Percentiles rank a stretch among this genome's conserved stretches.
Evolutionary conservation across 768 basidiomycete genomes (phyloP).

Genomic region (Agrocybe pediades): DNA sequence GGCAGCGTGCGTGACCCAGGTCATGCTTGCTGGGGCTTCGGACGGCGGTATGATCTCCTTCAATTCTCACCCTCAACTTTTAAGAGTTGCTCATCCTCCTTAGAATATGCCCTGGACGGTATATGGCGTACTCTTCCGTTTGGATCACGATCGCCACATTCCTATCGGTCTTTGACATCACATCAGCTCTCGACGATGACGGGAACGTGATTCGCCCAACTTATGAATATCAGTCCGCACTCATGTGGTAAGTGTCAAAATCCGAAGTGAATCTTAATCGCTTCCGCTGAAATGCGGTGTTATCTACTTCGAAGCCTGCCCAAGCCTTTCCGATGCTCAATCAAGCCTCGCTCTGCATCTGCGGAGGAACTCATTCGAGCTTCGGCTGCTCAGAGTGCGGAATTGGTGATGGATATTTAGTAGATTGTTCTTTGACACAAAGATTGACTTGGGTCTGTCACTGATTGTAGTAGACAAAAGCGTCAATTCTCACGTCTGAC

Average conservation of each 20-base stretch:
- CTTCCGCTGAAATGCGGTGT: background rate
- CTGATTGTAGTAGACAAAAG: no score
- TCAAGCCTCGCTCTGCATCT: background rate
- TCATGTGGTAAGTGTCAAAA: background rate
- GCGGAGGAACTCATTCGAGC: background rate
- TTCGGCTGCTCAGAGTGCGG: background rate
- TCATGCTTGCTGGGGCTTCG: slow-evolving; percentile 15
- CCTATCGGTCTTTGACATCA: background rate
- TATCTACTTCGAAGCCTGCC: background rate
- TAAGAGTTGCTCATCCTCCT: background rate
- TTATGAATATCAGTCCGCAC: slow-evolving; percentile 1
- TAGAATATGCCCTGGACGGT: slow-evolving; percentile 7
- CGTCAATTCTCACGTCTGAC: no score
- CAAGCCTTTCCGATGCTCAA: slow-evolving; percentile 1
- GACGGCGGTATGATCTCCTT: background rate
- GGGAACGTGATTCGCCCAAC: slow-evolving; percentile 3
- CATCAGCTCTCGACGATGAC: background rate
- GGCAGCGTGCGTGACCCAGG: slow-evolving; percentile 24
- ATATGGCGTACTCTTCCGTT: slow-evolving; percentile 2
- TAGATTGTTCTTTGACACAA: no score
- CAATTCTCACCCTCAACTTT: no score
- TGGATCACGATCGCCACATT: slow-evolving; percentile 4
- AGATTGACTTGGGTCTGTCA: no score
- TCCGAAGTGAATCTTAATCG: background rate
- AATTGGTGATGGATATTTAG: no score